A percentile compares a stretch with the other conserved stretches of the same genome.
Evolutionary conservation across 768 basidiomycete genomes (phyloP).

Genomic region (Ramaria sp.): DNA sequence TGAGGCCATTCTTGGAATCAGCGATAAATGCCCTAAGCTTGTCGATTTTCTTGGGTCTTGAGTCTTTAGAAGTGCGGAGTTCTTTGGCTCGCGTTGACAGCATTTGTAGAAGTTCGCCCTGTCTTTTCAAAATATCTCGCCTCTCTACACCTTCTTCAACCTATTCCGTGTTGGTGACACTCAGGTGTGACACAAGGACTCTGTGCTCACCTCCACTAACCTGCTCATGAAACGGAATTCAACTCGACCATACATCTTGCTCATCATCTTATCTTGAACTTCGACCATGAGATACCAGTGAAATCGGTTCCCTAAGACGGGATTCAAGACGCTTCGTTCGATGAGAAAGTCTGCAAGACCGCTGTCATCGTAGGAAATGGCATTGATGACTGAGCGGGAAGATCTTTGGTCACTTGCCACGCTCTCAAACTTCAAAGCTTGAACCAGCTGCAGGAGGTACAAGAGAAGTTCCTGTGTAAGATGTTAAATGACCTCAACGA

Average conservation of each 20-base stretch:
- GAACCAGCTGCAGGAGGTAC: constrained; percentile 92
- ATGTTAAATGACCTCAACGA: neutral
- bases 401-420: constrained; percentile 66
- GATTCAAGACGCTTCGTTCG: constrained; percentile 69
- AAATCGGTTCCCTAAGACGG: constrained; percentile 78
- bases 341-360: constrained; percentile 92
- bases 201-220: constrained; percentile 60
- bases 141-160: constrained; percentile 66
- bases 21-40: constrained; percentile 77
- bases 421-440: constrained; percentile 95
- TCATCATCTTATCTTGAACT: constrained; percentile 75
- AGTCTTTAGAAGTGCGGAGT: constrained; percentile 81
- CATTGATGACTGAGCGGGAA: constrained; percentile 59
- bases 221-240: constrained; percentile 85
- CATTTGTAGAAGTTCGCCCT: constrained; percentile 80
- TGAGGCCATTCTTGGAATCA: constrained; percentile 79
- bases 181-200: too few relatives aligned
- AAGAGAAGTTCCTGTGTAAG: constrained; percentile 71
- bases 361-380: constrained; percentile 81
- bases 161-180: neutral
- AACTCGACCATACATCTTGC: constrained; percentile 89
- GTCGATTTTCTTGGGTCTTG: constrained; percentile 95
- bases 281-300: constrained; percentile 99
- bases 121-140: constrained; percentile 80
- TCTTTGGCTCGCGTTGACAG: constrained; percentile 82